phyloP scores from a whole-genome alignment of 139 green algal species.

The Chlamydomonas applanata region DNA sequence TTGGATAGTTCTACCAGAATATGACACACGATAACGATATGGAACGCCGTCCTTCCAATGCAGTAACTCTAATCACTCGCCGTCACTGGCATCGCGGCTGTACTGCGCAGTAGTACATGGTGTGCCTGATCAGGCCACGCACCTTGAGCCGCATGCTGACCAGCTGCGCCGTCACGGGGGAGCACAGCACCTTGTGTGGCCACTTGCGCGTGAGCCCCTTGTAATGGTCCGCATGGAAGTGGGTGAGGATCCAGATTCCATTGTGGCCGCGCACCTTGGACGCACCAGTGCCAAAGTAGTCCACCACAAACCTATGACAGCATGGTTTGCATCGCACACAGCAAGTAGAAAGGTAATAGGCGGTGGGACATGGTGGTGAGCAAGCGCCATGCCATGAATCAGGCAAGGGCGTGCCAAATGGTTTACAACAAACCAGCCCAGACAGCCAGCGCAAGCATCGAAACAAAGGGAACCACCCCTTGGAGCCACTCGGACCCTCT shows the following conservation, averaged over 20 bases:
- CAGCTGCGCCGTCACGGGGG: conserved; percentile 65
- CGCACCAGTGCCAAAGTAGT: conserved; percentile 57
- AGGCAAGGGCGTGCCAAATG: background rate
- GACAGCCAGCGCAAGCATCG: background rate
- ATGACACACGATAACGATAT: no score
- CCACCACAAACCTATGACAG: conserved; percentile 64
- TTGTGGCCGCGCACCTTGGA: conserved; percentile 13
- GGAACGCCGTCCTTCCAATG: no score
- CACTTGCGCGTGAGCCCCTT: conserved; percentile 19
- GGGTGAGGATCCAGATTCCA: conserved; percentile 77
- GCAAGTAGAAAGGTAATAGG: conserved; percentile 12
- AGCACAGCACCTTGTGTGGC: conserved; percentile 61
- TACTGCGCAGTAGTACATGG: no score
- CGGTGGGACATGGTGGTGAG: background rate
- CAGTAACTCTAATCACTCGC: no score
- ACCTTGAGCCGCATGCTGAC: conserved; percentile 59
- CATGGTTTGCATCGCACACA: no score
- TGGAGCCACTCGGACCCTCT: background rate
- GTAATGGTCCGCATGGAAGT: conserved; percentile 92
- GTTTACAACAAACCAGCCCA: background rate
- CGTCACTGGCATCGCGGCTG: no score
- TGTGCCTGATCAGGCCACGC: no score
- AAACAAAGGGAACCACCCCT: background rate
- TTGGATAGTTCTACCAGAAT: no score
- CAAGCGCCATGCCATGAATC: no score